A percentile compares a stretch with the other conserved stretches of the same genome.
Evolutionary conservation across 768 basidiomycete species (phyloP).

Genomic region (Amanita rimosa): DNA sequence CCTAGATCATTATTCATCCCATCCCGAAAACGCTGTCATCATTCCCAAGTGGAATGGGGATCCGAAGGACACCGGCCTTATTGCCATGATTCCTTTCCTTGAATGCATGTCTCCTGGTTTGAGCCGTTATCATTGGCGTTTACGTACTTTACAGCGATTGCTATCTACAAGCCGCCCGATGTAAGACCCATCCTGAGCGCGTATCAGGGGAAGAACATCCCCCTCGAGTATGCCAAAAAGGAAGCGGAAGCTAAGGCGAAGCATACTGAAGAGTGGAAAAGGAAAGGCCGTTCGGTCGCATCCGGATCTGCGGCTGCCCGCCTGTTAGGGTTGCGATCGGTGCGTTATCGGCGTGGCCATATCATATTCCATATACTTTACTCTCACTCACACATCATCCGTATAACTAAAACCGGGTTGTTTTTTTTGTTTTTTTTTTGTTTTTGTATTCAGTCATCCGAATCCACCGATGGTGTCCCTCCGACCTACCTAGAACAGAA

Average conservation of each 20-base stretch:
- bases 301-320: constrained; percentile 23
- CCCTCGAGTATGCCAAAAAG: constrained; percentile 78
- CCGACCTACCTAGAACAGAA: constrained; percentile 44
- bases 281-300: constrained; percentile 28
- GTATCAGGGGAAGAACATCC: constrained; percentile 82
- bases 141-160: constrained; percentile 53
- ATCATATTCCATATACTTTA: too few species aligned
- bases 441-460: constrained; percentile 11
- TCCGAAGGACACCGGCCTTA: constrained; percentile 53
- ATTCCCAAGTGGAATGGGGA: constrained; percentile 83
- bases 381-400: too few species aligned
- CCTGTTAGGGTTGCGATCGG: constrained; percentile 26
- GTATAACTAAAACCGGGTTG: not conserved
- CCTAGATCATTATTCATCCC: constrained; percentile 61
- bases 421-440: too few species aligned
- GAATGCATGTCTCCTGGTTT: constrained; percentile 51
- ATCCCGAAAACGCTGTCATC: constrained; percentile 84
- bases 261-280: constrained; percentile 83
- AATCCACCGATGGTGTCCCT: constrained; percentile 21
- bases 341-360: constrained; percentile 8
- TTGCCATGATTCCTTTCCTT: constrained; percentile 95
- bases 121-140: not conserved
- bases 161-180: constrained; percentile 80
- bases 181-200: constrained; percentile 80
- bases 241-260: constrained; percentile 75